These are phyloP conservation scores for Ceratobasidium sp. DNA, from an alignment of 1,284 basidiomycete genomes.

Conservation along the genomic window DNA sequence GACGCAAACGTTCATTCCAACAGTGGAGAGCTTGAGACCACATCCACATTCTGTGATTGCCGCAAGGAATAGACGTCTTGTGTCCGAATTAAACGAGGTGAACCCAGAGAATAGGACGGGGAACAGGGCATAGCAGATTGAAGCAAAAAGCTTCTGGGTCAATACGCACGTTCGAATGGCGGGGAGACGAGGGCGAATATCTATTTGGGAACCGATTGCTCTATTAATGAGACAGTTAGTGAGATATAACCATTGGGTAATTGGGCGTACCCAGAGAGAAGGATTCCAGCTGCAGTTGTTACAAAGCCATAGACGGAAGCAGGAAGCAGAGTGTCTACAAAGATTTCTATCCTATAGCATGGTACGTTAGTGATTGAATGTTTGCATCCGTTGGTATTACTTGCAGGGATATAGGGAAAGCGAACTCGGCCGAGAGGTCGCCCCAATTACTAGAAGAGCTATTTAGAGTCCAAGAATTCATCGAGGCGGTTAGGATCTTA, in stretches of 20 bases:
- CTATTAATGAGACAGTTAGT: conserved; percentile 57
- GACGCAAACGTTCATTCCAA: conserved; percentile 65
- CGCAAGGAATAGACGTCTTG: conserved; percentile 57
- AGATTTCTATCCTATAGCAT: conserved; percentile 57
- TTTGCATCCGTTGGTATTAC: background rate
- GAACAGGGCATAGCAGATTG: conserved; percentile 59
- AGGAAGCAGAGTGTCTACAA: conserved; percentile 66
- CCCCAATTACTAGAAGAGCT: conserved; percentile 59
- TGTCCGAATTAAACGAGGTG: conserved; percentile 49
- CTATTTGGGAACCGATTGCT: conserved; percentile 62
- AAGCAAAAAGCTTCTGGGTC: conserved; percentile 62
- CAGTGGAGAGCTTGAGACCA: conserved; percentile 61
- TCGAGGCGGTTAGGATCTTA: too few relatives aligned
- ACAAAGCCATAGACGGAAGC: conserved; percentile 66
- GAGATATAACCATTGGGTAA: conserved; percentile 18
- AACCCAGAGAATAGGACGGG: conserved; percentile 54
- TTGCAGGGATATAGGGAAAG: conserved; percentile 62
- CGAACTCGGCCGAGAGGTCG: conserved; percentile 63
- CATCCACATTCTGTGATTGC: conserved; percentile 61
- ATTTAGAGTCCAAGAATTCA: too few relatives aligned
- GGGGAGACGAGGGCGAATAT: conserved; percentile 59
- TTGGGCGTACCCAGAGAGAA: conserved; percentile 50
- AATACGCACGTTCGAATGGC: conserved; percentile 63
- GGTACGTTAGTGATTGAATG: background rate
- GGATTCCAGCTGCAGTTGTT: conserved; percentile 59